Evolutionary conservation across 225 moss, liverwort and hornwort species (phyloP).

Genomic region (Sphagnum tenellum): DNA sequence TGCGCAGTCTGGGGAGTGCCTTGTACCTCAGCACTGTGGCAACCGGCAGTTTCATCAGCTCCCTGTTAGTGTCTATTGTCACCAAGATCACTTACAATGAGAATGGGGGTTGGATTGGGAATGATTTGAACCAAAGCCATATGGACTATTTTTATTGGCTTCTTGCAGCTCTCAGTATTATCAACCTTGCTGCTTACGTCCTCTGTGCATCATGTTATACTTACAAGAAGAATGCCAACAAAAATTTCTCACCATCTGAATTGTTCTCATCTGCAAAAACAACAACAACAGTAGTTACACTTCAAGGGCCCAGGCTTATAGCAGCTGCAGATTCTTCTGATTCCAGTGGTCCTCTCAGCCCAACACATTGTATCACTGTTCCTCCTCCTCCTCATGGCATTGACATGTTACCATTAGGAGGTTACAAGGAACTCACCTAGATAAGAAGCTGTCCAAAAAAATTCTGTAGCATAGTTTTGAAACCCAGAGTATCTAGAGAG

Average conservation of each 20-base stretch:
- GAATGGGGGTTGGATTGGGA: constrained; percentile 99
- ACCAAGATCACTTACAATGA: constrained; percentile 70
- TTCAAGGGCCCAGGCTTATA: constrained; percentile 7
- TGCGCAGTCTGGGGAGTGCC: constrained; percentile 93
- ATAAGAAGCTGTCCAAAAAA: too few species aligned
- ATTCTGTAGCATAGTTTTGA: too few species aligned
- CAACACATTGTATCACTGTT: too few species aligned
- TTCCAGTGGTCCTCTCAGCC: constrained; percentile 29
- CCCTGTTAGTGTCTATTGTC: constrained; percentile 81
- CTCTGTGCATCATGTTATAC: constrained; percentile 61
- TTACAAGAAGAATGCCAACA: constrained; percentile 41
- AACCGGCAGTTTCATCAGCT: constrained; percentile 96
- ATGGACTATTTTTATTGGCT: constrained; percentile 99
- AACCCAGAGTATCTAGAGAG: too few species aligned
- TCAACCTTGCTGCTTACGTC: constrained; percentile 54
- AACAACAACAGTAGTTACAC: not conserved
- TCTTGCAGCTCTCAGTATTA: constrained; percentile 58
- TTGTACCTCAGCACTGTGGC: constrained; percentile 97
- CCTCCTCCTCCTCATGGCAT: too few species aligned
- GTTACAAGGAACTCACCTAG: too few species aligned
- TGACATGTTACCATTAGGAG: too few species aligned
- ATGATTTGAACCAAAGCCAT: constrained; percentile 74
- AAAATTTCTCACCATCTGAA: too few species aligned
- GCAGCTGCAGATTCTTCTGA: constrained; percentile 30
- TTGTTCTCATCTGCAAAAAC: not conserved